phyloP scores from a whole-genome alignment of 371 early-diverging fungal genomes.

The Syncephalastrum sp. region DNA sequence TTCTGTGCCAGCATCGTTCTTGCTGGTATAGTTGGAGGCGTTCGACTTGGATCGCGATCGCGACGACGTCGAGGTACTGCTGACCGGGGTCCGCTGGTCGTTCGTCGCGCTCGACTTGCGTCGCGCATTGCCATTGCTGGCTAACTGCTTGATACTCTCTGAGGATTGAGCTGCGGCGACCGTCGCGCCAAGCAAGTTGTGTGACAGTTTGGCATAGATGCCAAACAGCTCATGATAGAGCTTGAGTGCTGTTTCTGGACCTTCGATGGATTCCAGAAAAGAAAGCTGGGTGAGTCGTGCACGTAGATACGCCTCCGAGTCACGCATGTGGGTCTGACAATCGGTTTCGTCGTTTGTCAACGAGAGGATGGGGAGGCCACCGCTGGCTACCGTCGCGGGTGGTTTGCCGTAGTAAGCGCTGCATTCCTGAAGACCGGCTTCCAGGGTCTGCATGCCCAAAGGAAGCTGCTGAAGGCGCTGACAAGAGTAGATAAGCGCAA shows the following conservation, averaged over 20 bases:
- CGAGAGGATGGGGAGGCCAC: background rate
- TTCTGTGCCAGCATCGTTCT: no score
- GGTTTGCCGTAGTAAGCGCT: background rate
- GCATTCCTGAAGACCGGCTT: slow-evolving; percentile 64
- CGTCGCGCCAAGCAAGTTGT: slow-evolving; percentile 3
- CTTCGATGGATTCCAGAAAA: slow-evolving; percentile 31
- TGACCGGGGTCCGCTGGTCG: no score
- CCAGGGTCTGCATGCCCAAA: slow-evolving; percentile 67
- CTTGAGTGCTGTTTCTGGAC: slow-evolving; percentile 52
- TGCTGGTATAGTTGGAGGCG: no score
- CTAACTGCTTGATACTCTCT: background rate
- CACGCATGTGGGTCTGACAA: slow-evolving; percentile 15
- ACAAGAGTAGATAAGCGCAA: slow-evolving; percentile 74
- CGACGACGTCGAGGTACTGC: no score
- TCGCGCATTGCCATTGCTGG: background rate
- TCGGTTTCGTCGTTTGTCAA: slow-evolving; percentile 18
- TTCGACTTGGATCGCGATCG: no score
- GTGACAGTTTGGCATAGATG: slow-evolving; percentile 57
- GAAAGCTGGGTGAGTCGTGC: slow-evolving; percentile 21
- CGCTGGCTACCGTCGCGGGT: no score
- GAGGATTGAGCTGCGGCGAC: background rate
- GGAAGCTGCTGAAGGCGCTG: slow-evolving; percentile 16
- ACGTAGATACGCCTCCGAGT: slow-evolving; percentile 24
- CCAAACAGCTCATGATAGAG: slow-evolving; percentile 58
- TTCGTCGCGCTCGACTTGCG: slow-evolving; percentile 5